Evolutionary conservation across 73 alveolate species (phyloP).

Genomic region (Paramecium octaurelia): DNA sequence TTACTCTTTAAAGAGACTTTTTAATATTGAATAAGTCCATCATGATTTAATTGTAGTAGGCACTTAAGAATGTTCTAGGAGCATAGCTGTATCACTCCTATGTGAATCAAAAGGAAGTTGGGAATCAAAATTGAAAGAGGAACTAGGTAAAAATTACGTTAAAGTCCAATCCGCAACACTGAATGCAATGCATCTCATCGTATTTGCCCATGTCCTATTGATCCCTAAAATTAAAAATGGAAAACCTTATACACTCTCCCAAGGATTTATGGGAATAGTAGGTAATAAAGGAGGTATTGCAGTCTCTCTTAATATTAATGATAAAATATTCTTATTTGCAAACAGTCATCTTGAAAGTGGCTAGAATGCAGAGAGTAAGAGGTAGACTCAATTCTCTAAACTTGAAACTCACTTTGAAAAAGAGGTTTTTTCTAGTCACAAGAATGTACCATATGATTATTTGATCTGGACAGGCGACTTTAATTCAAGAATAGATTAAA

Average conservation of each 20-base stretch:
- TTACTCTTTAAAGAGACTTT: constrained; percentile 55
- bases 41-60: constrained; percentile 87
- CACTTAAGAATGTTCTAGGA: constrained; percentile 90
- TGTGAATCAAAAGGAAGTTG: constrained; percentile 82
- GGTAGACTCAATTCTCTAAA: constrained; percentile 40
- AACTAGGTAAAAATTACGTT: constrained; percentile 73
- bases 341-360: constrained; percentile 94
- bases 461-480: constrained; percentile 93
- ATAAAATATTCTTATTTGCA: constrained; percentile 76
- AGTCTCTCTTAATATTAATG: constrained; percentile 74
- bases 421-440: neutral
- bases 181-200: constrained; percentile 86
- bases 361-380: constrained; percentile 61
- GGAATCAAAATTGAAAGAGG: constrained; percentile 63
- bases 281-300: constrained; percentile 98
- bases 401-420: neutral
- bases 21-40: constrained; percentile 59
- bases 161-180: constrained; percentile 75
- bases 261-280: constrained; percentile 83
- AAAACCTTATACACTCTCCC: constrained; percentile 73
- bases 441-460: constrained; percentile 64
- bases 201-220: constrained; percentile 67
- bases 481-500: constrained; percentile 82
- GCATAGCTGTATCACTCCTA: constrained; percentile 82
- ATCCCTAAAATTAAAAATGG: constrained; percentile 71